Base-by-base conservation (phyloP, 1,284 basidiomycete species). In the Ceratobasidium sp. region DNA sequence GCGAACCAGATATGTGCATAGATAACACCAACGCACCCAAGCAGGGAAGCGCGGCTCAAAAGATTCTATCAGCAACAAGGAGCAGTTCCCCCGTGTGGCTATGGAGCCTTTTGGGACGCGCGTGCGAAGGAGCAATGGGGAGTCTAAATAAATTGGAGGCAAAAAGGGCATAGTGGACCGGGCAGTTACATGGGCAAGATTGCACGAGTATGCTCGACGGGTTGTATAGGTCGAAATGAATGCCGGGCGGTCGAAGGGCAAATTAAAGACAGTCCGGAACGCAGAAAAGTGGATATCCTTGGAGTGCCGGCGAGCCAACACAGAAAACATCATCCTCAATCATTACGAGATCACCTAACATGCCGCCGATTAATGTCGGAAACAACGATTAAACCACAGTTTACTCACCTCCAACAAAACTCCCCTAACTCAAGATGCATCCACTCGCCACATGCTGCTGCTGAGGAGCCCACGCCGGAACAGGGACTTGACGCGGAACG, bases 391-490 rank as follows among this genome's bases (percentile, higher is more conserved):
- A n/a, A n/a, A n/a, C n/a, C n/a, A n/a, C n/a, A n/a, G n/a, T 50
- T 9, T 18, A 64, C 62, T 6, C 18, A 64, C 62, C 41, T 50
- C 41, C 59, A 62, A 64, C 38, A 11, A 26, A 46, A 58, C 55
- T 6, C 55, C 43, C 59, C 57, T 49, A 64, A 52, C 62, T 52
- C 62, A 64, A 52, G n/a, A 64, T 32, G 52, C 62, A 64, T 26
- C 62, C 62, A n/a, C 16, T 64, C 62, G 62, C 49, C 55, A 32
- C 55, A 35, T 38, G 30, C 9, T 35, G 55, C 47, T 64, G 41
- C 59, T 62, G 59, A 30, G 59, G 59, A 2, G 52, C 47, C 62
- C 62, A 64, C 9, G 30, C 46, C 2, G 62, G 62, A n/a, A 64
- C 47, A 23, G 46, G 28, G 47, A 64, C 62, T n/a, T 64, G 44